Evolutionary conservation across 1,284 basidiomycete species (phyloP).

Genomic region (Papiliotrema fonsecae): DNA sequence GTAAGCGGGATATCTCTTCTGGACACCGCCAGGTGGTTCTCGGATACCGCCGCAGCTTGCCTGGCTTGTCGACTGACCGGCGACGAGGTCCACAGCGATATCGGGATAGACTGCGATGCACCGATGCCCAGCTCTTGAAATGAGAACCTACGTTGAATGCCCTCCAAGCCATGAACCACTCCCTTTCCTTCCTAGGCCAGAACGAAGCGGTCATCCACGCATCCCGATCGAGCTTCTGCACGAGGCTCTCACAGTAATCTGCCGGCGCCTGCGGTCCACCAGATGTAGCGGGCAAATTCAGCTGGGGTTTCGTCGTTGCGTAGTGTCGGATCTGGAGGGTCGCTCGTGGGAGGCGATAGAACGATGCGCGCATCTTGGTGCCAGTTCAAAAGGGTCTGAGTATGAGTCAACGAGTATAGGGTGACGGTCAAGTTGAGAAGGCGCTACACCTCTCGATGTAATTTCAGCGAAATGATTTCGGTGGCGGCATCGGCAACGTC

Average conservation of each 20-base stretch:
- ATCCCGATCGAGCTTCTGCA: slow-evolving; percentile 53
- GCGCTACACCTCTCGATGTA: neutral
- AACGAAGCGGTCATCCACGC: slow-evolving; percentile 71
- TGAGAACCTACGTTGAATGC: slow-evolving; percentile 75
- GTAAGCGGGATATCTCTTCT: too few relatives aligned
- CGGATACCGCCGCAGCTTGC: too few relatives aligned
- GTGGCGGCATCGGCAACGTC: neutral
- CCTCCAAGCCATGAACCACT: slow-evolving; percentile 72
- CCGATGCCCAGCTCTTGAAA: too few relatives aligned
- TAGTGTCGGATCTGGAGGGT: neutral
- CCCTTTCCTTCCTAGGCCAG: slow-evolving; percentile 63
- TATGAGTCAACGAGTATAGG: too few relatives aligned
- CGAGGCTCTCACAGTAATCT: slow-evolving; percentile 45
- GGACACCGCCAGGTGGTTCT: neutral
- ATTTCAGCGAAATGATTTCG: neutral
- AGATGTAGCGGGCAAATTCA: slow-evolving; percentile 6
- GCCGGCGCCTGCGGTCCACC: slow-evolving; percentile 38
- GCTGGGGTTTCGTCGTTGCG: slow-evolving; percentile 8
- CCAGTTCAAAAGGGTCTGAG: too few relatives aligned
- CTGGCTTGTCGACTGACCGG: too few relatives aligned
- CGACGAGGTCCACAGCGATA: too few relatives aligned
- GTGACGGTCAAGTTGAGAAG: too few relatives aligned
- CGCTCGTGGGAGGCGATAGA: neutral
- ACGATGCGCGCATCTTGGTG: too few relatives aligned
- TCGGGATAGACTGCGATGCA: too few relatives aligned